Evolutionary conservation across 2,329 filamentous ascomycete species (phyloP).

Genomic region (Colletotrichum viniferum): DNA sequence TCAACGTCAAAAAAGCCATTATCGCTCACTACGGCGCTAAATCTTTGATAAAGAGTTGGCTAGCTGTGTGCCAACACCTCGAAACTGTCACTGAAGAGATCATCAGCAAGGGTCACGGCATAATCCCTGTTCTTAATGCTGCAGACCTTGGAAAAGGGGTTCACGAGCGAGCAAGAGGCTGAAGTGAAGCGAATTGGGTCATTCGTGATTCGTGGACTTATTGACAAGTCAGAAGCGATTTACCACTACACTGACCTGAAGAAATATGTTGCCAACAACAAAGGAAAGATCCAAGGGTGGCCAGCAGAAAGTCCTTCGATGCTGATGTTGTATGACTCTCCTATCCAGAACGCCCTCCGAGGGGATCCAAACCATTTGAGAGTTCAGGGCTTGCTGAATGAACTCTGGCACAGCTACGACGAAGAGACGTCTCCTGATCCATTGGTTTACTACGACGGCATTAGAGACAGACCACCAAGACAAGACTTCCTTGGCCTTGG

Average conservation of each 20-base stretch:
- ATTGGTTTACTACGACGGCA: constrained; percentile 41
- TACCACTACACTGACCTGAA: constrained; percentile 33
- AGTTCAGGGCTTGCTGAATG: constrained; percentile 40
- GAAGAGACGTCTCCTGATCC: constrained; percentile 35
- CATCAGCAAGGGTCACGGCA: constrained; percentile 31
- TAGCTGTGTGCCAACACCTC: constrained; percentile 40
- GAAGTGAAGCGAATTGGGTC: constrained; percentile 30
- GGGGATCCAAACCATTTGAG: constrained; percentile 40
- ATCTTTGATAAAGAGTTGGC: constrained; percentile 38
- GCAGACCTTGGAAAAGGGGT: constrained; percentile 28
- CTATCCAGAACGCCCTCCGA: constrained; percentile 40
- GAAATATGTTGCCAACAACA: constrained; percentile 37
- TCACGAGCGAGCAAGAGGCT: constrained; percentile 25
- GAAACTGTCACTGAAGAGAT: constrained; percentile 40
- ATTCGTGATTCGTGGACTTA: constrained; percentile 25
- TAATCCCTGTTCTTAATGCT: constrained; percentile 37
- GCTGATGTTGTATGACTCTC: constrained; percentile 41
- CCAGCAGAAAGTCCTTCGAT: constrained; percentile 41
- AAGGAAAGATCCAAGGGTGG: constrained; percentile 34
- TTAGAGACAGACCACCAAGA: constrained; percentile 40
- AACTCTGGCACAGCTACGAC: constrained; percentile 39
- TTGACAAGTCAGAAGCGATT: constrained; percentile 26
- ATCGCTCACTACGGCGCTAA: constrained; percentile 39
- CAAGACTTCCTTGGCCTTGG: constrained; percentile 43
- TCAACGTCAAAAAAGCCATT: constrained; percentile 36